A percentile compares a stretch with the other conserved stretches of the same genome.
Evolutionary conservation across 2,329 filamentous ascomycete species (phyloP).

Genomic region (Phoma sp.): DNA sequence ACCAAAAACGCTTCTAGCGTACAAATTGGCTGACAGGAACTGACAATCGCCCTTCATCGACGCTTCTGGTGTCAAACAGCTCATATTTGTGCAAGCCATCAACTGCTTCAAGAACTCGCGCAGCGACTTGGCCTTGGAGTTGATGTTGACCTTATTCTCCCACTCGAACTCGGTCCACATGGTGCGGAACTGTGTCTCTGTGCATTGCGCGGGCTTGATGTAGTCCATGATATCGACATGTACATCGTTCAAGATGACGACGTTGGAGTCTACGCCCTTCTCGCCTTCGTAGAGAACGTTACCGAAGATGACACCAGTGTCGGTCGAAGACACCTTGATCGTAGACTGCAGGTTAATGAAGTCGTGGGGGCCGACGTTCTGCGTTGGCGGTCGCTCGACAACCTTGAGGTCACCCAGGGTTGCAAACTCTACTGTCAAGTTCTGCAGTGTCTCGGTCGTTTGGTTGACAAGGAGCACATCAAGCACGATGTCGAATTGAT

Average conservation of each 20-base stretch:
- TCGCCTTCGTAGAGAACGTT: conserved; percentile 98
- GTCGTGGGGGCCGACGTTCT: conserved; percentile 92
- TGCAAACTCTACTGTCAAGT: conserved; percentile 97
- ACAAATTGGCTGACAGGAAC: conserved; percentile 95
- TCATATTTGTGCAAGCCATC: conserved; percentile 99
- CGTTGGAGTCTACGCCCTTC: conserved; percentile 69
- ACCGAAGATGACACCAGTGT: conserved; percentile 97
- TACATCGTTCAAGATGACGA: conserved; percentile 96
- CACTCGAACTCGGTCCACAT: conserved; percentile 99
- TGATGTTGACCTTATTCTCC: conserved; percentile 99
- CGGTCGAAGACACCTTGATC: conserved; percentile 97
- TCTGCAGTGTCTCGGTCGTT: conserved; percentile 94
- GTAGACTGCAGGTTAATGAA: conserved; percentile 99
- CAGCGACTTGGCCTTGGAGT: conserved; percentile 91
- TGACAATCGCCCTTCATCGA: conserved; percentile 97
- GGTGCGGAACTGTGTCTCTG: conserved; percentile 97
- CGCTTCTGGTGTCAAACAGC: conserved; percentile 92
- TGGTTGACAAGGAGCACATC: conserved; percentile 98
- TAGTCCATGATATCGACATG: conserved; percentile 99
- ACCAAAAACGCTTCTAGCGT: conserved; percentile 98
- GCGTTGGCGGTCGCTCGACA: conserved; percentile 92
- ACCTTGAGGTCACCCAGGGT: conserved; percentile 97
- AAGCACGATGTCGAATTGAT: conserved; percentile 97
- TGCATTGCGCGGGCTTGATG: conserved; percentile 95
- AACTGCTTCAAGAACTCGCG: conserved; percentile 91